Percentiles rank a stretch among this genome's conserved stretches.
These are phyloP conservation scores for Talaromyces sp. DNA, from an alignment of 2,329 filamentous ascomycete species.

Conservation along the genomic window DNA sequence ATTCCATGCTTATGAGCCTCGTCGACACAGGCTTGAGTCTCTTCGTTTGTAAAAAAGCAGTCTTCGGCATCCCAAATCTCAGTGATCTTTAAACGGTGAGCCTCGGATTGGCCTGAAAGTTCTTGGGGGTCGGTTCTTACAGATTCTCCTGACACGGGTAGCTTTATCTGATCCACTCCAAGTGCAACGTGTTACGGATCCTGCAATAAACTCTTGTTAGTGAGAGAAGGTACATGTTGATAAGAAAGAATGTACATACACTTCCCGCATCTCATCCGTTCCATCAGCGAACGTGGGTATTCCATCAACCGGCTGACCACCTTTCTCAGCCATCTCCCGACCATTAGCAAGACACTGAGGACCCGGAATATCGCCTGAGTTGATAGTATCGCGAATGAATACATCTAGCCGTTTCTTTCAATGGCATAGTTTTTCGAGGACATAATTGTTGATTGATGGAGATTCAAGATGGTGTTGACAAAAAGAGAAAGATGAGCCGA, in stretches of 20 bases:
- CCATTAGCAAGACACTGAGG: constrained; percentile 50
- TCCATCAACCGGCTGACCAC: constrained; percentile 39
- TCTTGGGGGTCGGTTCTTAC: constrained; percentile 27
- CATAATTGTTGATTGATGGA: neutral
- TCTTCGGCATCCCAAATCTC: constrained; percentile 34
- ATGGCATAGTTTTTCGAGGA: neutral
- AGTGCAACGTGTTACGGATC: constrained; percentile 36
- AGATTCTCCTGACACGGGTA: constrained; percentile 44
- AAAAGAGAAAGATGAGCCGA: too few relatives aligned
- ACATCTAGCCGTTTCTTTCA: constrained; percentile 46
- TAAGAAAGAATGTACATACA: neutral
- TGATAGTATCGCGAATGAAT: constrained; percentile 50
- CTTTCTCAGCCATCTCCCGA: constrained; percentile 45
- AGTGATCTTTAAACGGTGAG: neutral
- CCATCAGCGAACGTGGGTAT: constrained; percentile 46
- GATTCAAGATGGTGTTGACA: too few relatives aligned
- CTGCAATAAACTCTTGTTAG: constrained; percentile 4
- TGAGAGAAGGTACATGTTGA: neutral
- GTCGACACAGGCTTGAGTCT: constrained; percentile 49
- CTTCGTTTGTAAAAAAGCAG: constrained; percentile 47
- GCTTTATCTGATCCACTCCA: constrained; percentile 46
- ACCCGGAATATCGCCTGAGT: constrained; percentile 48
- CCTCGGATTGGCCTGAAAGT: neutral
- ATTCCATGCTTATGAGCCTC: constrained; percentile 39
- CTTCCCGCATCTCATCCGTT: constrained; percentile 1